phyloP scores from a whole-genome alignment of 2,329 filamentous ascomycete genomes.

The Fusarium albosuccineum region DNA sequence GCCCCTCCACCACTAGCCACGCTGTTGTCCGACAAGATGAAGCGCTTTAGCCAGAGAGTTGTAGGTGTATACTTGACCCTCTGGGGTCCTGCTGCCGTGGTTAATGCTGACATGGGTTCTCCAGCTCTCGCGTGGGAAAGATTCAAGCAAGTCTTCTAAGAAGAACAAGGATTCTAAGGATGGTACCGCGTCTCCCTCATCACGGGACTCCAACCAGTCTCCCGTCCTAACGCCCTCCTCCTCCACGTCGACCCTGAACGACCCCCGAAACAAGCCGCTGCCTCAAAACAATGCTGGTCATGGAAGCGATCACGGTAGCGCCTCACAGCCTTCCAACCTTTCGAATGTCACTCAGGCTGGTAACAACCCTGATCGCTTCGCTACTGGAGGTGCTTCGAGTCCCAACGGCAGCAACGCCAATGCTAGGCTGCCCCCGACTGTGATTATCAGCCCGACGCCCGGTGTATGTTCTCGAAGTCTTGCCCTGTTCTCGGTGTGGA shows the following conservation, averaged over 20 bases:
- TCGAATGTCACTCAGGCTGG: constrained; percentile 54
- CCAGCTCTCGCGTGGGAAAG: constrained; percentile 93
- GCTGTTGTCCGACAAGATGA: constrained; percentile 76
- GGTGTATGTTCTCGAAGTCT: constrained; percentile 72
- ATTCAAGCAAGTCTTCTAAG: constrained; percentile 84
- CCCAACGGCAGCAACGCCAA: constrained; percentile 53
- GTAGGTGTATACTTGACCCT: constrained; percentile 68
- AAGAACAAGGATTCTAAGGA: constrained; percentile 80
- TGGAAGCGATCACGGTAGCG: constrained; percentile 57
- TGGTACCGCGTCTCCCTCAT: constrained; percentile 83
- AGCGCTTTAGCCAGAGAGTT: constrained; percentile 97
- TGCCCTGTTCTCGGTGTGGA: constrained; percentile 10
- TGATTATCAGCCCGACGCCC: constrained; percentile 94
- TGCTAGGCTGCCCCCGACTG: constrained; percentile 78
- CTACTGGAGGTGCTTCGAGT: constrained; percentile 51
- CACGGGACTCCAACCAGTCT: constrained; percentile 70
- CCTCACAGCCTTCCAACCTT: constrained; percentile 56
- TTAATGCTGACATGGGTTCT: constrained; percentile 31
- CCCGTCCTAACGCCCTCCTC: constrained; percentile 84
- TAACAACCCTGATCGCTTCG: constrained; percentile 58
- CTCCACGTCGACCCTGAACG: constrained; percentile 87
- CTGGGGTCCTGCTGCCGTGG: not conserved
- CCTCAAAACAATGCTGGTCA: constrained; percentile 66
- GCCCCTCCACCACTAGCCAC: constrained; percentile 43
- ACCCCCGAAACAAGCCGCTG: constrained; percentile 85